Base-by-base conservation (phyloP, 73 alveolate species). In the Paramecium sexaurelia region DNA sequence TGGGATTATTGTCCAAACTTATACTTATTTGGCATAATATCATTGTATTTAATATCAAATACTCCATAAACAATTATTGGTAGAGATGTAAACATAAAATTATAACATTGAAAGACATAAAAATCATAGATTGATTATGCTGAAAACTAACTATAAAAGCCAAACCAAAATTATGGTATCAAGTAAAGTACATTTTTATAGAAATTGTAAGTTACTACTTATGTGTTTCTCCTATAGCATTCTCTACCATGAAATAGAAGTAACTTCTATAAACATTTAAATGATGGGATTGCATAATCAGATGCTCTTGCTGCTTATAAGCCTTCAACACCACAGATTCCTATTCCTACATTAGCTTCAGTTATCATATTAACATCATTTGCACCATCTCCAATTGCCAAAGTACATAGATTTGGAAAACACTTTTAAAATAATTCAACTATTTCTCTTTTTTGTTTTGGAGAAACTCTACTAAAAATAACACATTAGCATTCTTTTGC, bases 311-410 rank as follows among this genome's bases (percentile, higher is more conserved):
- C 98, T 0, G 99, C 99, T 73, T 97, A 97, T 92, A 94, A 91
- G 11, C 99, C 99, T 93, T 97, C 99, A 57, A 94, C 93, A 32
- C 99, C 99, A 75, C 66, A 85, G n/a, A 96, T 55, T 26, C 91
- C 91, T 40, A 82, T 92, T 6, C 99, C 99, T 11, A 97, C 97
- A 85, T 95, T 95, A 35, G 99, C 99, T 10, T 92, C 92, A 75
- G 97, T 88, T 55, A 97, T 95, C 99, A 97, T 97, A 94, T 95
- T 96, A 10, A 97, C 99, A 92, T 97, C 99, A 90, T 97, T 97
- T 5, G 98, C 98, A 27, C 99, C 99, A 92, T 97, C 99, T 13
- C 99, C 99, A 26, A 97, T 97, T 5, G 99, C 99, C 26, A 97
- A 82, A 17, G 99, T 96, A 41, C 92, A 92, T 19, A 93, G 94